These are phyloP conservation scores for Corynascus novoguineensis DNA, from an alignment of 495 filamentous ascomycete genomes.

Conservation along the genomic window DNA sequence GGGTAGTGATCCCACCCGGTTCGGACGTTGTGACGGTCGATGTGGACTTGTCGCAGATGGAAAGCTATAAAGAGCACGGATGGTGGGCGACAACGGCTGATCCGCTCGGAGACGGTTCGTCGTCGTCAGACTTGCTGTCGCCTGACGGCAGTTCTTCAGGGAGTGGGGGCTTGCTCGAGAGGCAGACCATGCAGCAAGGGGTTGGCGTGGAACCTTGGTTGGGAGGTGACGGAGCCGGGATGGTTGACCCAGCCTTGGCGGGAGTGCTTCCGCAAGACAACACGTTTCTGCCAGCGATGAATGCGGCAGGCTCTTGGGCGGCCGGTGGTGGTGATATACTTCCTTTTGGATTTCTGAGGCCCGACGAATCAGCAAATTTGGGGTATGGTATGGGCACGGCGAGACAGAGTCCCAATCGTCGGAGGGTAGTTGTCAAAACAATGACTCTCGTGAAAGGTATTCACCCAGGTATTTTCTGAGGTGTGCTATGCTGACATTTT, in stretches of 20 bases:
- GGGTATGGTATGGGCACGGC: background rate
- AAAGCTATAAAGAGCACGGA: slow-evolving; percentile 7
- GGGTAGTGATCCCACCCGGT: slow-evolving; percentile 49
- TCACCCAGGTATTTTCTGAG: background rate
- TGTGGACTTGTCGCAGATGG: slow-evolving; percentile 35
- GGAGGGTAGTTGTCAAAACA: slow-evolving; percentile 28
- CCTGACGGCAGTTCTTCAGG: background rate
- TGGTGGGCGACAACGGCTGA: background rate
- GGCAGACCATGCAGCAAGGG: no score
- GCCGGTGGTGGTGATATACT: background rate
- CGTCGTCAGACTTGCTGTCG: background rate
- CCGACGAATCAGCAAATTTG: background rate
- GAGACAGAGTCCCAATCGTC: background rate
- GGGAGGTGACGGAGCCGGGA: background rate
- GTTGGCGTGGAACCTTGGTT: background rate
- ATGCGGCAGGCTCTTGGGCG: background rate
- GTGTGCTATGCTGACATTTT: background rate
- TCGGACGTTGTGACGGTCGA: slow-evolving; percentile 50
- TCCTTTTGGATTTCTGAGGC: background rate
- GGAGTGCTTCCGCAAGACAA: slow-evolving; percentile 2
- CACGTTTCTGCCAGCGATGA: background rate
- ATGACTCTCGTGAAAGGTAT: slow-evolving; percentile 25
- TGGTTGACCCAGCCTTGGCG: background rate
- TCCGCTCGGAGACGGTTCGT: background rate
- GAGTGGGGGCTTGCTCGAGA: no score